phyloP scores from a whole-genome alignment of 2,329 filamentous ascomycete species.

The Penicillium italicum region DNA sequence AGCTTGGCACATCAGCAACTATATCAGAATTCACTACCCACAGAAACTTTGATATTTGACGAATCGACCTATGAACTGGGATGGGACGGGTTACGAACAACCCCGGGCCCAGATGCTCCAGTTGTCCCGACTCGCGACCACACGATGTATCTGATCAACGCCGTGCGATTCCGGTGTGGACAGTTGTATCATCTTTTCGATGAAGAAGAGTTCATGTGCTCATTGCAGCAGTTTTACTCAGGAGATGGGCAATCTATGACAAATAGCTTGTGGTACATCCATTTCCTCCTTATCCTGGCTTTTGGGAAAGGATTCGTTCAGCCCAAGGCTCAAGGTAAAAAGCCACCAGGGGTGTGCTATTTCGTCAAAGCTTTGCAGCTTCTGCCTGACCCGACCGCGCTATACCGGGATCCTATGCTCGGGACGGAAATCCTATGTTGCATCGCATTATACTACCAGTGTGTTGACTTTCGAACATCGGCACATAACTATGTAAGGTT shows the following conservation, averaged over 20 bases:
- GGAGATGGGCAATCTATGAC: constrained; percentile 26
- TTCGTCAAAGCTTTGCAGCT: constrained; percentile 47
- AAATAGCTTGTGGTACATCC: constrained; percentile 49
- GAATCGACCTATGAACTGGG: constrained; percentile 51
- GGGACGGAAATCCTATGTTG: constrained; percentile 50
- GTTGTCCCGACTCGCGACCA: constrained; percentile 50
- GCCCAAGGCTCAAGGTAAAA: constrained; percentile 32
- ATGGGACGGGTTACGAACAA: constrained; percentile 46
- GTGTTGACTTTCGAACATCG: constrained; percentile 48
- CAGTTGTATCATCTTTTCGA: constrained; percentile 55
- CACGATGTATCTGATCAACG: constrained; percentile 52
- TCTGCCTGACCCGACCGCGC: constrained; percentile 42
- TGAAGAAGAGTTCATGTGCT: constrained; percentile 47
- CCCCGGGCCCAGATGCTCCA: constrained; percentile 27
- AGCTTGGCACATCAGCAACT: constrained; percentile 23
- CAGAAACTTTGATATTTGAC: constrained; percentile 49
- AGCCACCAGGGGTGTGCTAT: constrained; percentile 47
- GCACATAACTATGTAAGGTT: constrained; percentile 49
- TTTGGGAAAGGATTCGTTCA: constrained; percentile 54
- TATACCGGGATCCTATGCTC: constrained; percentile 44
- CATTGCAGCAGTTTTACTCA: constrained; percentile 42
- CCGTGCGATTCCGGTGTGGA: constrained; percentile 54
- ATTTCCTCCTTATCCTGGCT: constrained; percentile 52
- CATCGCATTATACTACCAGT: constrained; percentile 52
- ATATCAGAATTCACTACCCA: constrained; percentile 36